Base-by-base conservation (phyloP, 345 rosid genomes). In the Aegle marmelos region DNA sequence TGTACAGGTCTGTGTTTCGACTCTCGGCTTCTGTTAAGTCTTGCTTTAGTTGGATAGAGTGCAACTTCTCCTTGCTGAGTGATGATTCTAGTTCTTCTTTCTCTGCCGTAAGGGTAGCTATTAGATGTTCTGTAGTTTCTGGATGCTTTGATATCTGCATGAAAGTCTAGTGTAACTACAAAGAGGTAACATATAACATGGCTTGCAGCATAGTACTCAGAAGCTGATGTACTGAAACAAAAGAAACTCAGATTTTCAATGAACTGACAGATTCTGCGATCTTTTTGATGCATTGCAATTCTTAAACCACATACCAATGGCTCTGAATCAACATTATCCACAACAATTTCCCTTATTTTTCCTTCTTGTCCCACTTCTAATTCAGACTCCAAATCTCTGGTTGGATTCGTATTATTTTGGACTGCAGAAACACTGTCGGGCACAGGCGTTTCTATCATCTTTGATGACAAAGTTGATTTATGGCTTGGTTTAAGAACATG, bases 401-500 rank as follows among this genome's bases (percentile, higher is more conserved):
- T 90, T 41, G 91, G 83, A 67, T 88, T 91, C 76, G 98, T 90
- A 5, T 76, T 87, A 65, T 87, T 89, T 77, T 83, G 93, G 34
- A 84, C 83, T 48, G 94, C 98, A 76, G 99, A 93, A 82, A 86
- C 89, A 84, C 96, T 91, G 76, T 84, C 98, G 50, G 94, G 94
- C 76, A 89, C 82, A 79, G 92, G 82, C 71, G 84, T 71, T 78
- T 86, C 91, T 58, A 82, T 70, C 34, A 86, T 86, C 81, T 93
- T 91, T 53, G 96, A 79, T 87, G 87, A 97, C 83, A 93, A 80
- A 76, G 96, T 91, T 28, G 98, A 88, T 86, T 93, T 93, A 83
- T 93, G 94, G 87, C 98, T 94, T 71, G 98, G 99, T 84, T 93
- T 94, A 77, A 97, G 96, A 83, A 93, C 92, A 83, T 91, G 82